phyloP scores from a whole-genome alignment of 2,329 filamentous ascomycete species.

The Paracorniculantispora psalliotae region DNA sequence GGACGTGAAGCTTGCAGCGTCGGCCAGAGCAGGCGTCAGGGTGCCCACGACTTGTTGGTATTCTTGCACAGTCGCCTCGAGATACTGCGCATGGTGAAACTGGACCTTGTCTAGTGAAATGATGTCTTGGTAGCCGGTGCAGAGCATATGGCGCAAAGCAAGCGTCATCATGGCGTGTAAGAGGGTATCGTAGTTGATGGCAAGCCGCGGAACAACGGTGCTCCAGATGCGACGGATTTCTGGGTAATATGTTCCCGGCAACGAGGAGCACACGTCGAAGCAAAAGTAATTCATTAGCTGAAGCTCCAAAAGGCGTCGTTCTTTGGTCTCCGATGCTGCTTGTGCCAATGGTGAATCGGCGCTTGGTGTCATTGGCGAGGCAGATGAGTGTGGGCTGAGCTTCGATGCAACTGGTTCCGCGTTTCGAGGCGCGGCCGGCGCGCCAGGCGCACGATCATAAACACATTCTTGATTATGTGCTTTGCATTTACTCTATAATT shows the following conservation, averaged over 20 bases:
- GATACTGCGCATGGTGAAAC: constrained; percentile 18
- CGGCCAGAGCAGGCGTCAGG: constrained; percentile 16
- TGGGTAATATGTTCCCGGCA: constrained; percentile 18
- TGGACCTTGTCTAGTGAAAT: constrained; percentile 5
- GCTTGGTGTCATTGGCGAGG: not conserved
- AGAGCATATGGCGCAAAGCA: constrained; percentile 18
- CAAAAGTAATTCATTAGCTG: constrained; percentile 20
- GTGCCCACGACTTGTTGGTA: constrained; percentile 16
- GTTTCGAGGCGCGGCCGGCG: not conserved
- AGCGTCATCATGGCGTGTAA: constrained; percentile 21
- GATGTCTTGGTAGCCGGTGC: not conserved
- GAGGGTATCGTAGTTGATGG: constrained; percentile 20
- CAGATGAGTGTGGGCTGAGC: not conserved
- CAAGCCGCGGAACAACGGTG: constrained; percentile 18
- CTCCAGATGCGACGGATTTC: constrained; percentile 19
- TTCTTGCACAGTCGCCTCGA: constrained; percentile 19
- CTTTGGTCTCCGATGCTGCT: constrained; percentile 14
- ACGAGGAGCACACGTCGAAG: constrained; percentile 16
- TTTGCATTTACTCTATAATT: constrained; percentile 18
- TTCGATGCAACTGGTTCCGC: not conserved
- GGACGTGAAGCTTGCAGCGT: constrained; percentile 21
- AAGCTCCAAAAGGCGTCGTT: constrained; percentile 21
- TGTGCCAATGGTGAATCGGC: not conserved
- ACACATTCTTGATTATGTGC: constrained; percentile 18
- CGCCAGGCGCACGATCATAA: constrained; percentile 17